Percentiles rank a stretch among this genome's conserved stretches.
phyloP scores from a whole-genome alignment of 108 stramenopile genomes.

The Schizochytrium sp. region DNA sequence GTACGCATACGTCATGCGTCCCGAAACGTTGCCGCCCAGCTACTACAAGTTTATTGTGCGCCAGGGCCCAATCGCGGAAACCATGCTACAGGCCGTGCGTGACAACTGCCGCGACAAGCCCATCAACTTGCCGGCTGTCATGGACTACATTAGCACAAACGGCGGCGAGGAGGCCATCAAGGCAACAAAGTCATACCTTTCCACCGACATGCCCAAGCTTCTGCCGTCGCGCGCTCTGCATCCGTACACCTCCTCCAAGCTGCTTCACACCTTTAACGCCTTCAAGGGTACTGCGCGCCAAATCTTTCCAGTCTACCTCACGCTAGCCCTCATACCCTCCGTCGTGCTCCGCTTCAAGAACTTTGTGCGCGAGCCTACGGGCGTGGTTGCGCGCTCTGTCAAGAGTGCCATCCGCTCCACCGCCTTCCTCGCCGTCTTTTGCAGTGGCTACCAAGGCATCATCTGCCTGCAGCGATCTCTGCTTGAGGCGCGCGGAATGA shows the following conservation, averaged over 20 bases:
- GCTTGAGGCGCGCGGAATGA: not conserved
- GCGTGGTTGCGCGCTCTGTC: not conserved
- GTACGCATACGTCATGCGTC: constrained; percentile 13
- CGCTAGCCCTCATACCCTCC: not conserved
- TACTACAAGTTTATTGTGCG: constrained; percentile 17
- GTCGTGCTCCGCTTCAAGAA: not conserved
- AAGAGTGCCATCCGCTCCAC: not conserved
- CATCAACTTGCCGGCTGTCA: not conserved
- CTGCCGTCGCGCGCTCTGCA: not conserved
- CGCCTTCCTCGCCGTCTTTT: not conserved
- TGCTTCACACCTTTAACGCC: not conserved
- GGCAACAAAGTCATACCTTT: not conserved
- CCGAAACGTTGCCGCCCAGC: not conserved
- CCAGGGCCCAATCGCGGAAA: not conserved
- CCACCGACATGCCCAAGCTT: not conserved
- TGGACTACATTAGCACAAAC: not conserved
- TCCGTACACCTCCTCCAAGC: not conserved
- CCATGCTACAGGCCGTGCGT: not conserved
- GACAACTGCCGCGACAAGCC: not conserved
- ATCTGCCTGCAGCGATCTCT: not conserved
- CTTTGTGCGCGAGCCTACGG: not conserved
- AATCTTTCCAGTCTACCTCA: not conserved
- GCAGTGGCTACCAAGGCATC: not conserved
- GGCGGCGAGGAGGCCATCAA: not conserved
- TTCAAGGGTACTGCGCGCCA: not conserved